These are phyloP conservation scores for Pulicaria dysenterica DNA, from an alignment of 129 eudicot species.

Conservation along the genomic window DNA sequence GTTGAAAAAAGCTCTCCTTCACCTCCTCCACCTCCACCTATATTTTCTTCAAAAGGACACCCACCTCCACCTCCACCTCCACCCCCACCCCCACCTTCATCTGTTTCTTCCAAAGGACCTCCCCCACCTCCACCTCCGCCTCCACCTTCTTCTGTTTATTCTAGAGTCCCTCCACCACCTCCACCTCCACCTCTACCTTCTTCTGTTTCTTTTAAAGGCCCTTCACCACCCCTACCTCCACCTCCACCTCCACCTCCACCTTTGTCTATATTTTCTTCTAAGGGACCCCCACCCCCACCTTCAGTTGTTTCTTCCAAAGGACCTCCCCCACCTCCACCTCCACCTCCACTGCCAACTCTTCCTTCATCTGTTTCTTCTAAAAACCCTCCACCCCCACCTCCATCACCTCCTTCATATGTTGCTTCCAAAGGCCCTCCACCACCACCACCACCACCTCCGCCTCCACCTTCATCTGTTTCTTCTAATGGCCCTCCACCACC, in stretches of 20 bases:
- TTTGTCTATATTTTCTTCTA: conserved; percentile 31
- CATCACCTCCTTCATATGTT: conserved; percentile 33
- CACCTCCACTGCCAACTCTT: conserved; percentile 27
- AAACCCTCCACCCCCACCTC: conserved; percentile 31
- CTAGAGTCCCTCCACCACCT: conserved; percentile 3
- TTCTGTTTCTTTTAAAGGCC: conserved; percentile 9
- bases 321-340: conserved; percentile 14
- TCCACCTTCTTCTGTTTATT: conserved; percentile 9
- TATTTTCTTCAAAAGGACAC: conserved; percentile 27
- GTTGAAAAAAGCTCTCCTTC: conserved; percentile 24
- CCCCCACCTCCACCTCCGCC: conserved; percentile 29
- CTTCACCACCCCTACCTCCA: conserved; percentile 23
- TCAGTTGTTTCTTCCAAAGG: conserved; percentile 5
- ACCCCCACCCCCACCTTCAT: conserved; percentile 23
- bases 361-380: background rate
- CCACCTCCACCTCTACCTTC: conserved; percentile 25
- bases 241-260: conserved; percentile 37
- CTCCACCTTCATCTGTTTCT: conserved; percentile 17
- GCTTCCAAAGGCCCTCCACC: conserved; percentile 21
- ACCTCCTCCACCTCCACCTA: conserved; percentile 39
- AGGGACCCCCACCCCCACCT: conserved; percentile 28
- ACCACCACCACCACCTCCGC: conserved; percentile 26
- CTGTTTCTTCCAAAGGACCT: conserved; percentile 4
- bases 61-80: conserved; percentile 33
- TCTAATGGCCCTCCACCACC: conserved; percentile 9